Percentiles rank a stretch among this genome's conserved stretches.
Evolutionary conservation across 371 early-diverging fungal genomes (phyloP).

Genomic region (Apophysomyces elegans): DNA sequence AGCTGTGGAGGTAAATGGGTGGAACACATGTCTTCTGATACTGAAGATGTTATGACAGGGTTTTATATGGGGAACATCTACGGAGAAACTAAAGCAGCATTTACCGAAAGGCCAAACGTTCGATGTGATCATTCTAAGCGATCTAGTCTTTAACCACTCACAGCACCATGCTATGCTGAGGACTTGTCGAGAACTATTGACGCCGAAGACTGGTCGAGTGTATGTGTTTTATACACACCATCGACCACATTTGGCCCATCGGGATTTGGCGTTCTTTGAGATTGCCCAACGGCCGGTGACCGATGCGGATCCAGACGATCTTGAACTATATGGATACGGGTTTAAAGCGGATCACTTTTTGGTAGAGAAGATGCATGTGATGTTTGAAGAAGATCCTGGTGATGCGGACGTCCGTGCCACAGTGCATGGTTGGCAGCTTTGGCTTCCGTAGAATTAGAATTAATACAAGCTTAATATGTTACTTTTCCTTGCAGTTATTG

Average conservation of each 20-base stretch:
- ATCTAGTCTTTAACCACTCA: constrained; percentile 92
- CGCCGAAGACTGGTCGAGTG: constrained; percentile 60
- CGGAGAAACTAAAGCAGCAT: constrained; percentile 47
- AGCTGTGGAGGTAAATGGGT: constrained; percentile 23
- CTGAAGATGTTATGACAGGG: constrained; percentile 47
- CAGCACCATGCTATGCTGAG: constrained; percentile 74
- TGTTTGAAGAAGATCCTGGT: constrained; percentile 92
- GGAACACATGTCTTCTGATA: not conserved
- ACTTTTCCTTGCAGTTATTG: too few species aligned
- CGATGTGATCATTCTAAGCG: constrained; percentile 87
- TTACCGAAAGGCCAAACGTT: constrained; percentile 49
- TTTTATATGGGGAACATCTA: constrained; percentile 86
- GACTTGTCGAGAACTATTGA: constrained; percentile 67
- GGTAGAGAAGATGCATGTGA: constrained; percentile 72
- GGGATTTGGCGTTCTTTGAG: constrained; percentile 84
- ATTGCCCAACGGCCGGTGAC: constrained; percentile 63
- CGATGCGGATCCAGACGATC: constrained; percentile 52
- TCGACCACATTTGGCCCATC: constrained; percentile 71
- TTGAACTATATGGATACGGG: constrained; percentile 63
- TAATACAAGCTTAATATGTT: too few species aligned
- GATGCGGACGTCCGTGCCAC: constrained; percentile 80
- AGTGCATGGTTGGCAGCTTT: constrained; percentile 78
- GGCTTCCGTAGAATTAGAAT: constrained; percentile 36
- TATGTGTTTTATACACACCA: constrained; percentile 75
- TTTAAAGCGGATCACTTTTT: constrained; percentile 74